Evolutionary conservation across 2,329 filamentous ascomycete species (phyloP).

Genomic region (Sphaerulina musiva): DNA sequence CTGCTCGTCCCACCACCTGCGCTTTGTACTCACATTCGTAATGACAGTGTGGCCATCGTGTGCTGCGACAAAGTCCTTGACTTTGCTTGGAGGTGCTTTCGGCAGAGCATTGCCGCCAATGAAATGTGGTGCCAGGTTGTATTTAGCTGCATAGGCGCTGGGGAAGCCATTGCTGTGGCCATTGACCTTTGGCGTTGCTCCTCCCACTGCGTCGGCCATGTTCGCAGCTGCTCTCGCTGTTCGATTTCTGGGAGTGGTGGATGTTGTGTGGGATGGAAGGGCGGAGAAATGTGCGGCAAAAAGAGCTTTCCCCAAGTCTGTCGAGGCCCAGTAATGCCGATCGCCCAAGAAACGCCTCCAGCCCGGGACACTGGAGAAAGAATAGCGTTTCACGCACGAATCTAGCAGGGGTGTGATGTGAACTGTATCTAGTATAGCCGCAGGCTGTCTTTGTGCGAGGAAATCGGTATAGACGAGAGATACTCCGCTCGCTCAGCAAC

Average conservation of each 20-base stretch:
- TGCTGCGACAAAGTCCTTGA: constrained; percentile 90
- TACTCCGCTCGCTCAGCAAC: neutral
- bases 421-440: neutral
- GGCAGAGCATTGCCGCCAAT: constrained; percentile 88
- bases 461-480: neutral
- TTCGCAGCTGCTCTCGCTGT: constrained; percentile 30
- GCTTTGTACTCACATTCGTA: constrained; percentile 66
- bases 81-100: constrained; percentile 72
- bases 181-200: constrained; percentile 30
- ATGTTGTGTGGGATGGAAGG: neutral
- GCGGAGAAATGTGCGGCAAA: constrained; percentile 5
- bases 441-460: neutral
- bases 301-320: constrained; percentile 4
- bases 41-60: constrained; percentile 97
- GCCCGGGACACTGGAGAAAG: neutral
- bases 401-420: neutral
- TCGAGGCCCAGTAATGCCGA: neutral
- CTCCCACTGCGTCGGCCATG: constrained; percentile 39
- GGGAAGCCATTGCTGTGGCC: constrained; percentile 46
- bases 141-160: constrained; percentile 69
- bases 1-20: neutral
- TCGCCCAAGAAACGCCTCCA: constrained; percentile 1
- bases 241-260: constrained; percentile 4
- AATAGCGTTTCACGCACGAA: neutral
- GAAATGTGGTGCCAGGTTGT: constrained; percentile 84